Conservation (phyloP, 768 basidiomycete species). For the Leucocoprinus birnbaumii region DNA sequence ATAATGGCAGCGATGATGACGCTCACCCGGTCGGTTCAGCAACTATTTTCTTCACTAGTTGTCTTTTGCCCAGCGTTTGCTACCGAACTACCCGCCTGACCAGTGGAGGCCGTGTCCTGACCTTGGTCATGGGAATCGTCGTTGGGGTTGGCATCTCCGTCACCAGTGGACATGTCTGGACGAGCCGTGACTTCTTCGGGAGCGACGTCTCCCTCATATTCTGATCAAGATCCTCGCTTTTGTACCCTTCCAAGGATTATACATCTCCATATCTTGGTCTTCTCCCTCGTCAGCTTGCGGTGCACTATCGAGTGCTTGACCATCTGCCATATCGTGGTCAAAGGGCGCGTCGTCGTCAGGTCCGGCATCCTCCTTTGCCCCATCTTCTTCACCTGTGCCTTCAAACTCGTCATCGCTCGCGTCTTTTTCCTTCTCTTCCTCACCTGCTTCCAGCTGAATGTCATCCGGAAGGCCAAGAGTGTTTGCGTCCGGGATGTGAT, state of each 20-base stretch:
- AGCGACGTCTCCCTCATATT: slow-evolving; percentile 26
- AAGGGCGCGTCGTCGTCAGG: slow-evolving; percentile 24
- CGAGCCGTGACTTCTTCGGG: slow-evolving; percentile 33
- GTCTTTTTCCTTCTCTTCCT: slow-evolving; percentile 19
- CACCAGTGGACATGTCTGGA: slow-evolving; percentile 43
- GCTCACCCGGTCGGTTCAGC: slow-evolving; percentile 31
- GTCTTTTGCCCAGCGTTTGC: slow-evolving; percentile 9
- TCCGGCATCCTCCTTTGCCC: slow-evolving; percentile 31
- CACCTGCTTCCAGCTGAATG: slow-evolving; percentile 57
- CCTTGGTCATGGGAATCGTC: slow-evolving; percentile 21
- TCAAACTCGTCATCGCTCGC: slow-evolving; percentile 56
- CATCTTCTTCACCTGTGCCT: slow-evolving; percentile 70
- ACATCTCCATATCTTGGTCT: slow-evolving; percentile 30
- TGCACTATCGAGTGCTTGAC: slow-evolving; percentile 32
- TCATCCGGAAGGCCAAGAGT: slow-evolving; percentile 89
- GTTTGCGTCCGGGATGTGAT: slow-evolving; percentile 74
- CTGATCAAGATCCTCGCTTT: slow-evolving; percentile 26
- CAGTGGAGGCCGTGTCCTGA: slow-evolving; percentile 13
- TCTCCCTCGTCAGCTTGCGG: slow-evolving; percentile 24
- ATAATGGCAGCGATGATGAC: neutral
- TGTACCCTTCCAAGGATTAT: slow-evolving; percentile 24
- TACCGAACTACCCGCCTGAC: slow-evolving; percentile 19
- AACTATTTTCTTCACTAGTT: slow-evolving; percentile 24
- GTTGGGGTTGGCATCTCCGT: slow-evolving; percentile 30
- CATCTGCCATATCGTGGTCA: slow-evolving; percentile 79